phyloP scores from a whole-genome alignment of 768 basidiomycete species.

The Kwoniella sp. region DNA sequence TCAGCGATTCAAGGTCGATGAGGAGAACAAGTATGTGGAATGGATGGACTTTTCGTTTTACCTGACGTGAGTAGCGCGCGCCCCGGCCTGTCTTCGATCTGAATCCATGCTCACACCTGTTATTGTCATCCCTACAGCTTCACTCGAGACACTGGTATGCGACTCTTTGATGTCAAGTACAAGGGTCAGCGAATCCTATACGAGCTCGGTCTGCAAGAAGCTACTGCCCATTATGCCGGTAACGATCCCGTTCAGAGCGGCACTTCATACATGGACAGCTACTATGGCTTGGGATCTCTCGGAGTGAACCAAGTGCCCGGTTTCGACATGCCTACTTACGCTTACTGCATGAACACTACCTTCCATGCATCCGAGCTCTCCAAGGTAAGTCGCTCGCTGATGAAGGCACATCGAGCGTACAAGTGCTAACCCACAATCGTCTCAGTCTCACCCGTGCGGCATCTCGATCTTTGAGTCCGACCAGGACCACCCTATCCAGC shows the following conservation, averaged over 20 bases:
- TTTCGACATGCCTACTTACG: slow-evolving; percentile 52
- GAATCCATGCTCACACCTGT: not conserved
- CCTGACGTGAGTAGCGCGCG: slow-evolving; percentile 20
- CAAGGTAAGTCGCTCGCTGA: slow-evolving; percentile 18
- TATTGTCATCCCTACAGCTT: slow-evolving; percentile 56
- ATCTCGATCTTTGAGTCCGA: slow-evolving; percentile 51
- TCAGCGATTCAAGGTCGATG: slow-evolving; percentile 64
- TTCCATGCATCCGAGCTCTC: slow-evolving; percentile 51
- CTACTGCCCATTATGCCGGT: slow-evolving; percentile 58
- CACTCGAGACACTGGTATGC: slow-evolving; percentile 33
- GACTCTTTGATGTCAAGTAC: slow-evolving; percentile 66
- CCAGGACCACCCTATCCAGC: slow-evolving; percentile 42
- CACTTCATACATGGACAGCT: slow-evolving; percentile 65
- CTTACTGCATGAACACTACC: slow-evolving; percentile 45
- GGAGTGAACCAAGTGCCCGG: slow-evolving; percentile 49
- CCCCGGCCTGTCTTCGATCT: too few relatives aligned
- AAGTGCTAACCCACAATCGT: not conserved
- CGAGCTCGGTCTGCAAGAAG: slow-evolving; percentile 67
- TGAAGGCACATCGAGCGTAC: not conserved
- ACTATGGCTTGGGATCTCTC: slow-evolving; percentile 45
- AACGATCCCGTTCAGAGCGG: slow-evolving; percentile 67
- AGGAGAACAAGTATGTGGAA: slow-evolving; percentile 62
- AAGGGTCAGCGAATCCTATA: slow-evolving; percentile 66
- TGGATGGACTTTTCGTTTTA: slow-evolving; percentile 59
- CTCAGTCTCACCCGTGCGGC: slow-evolving; percentile 41